phyloP scores from a whole-genome alignment of 345 rosid species.

The Citrus cavaleriei region DNA sequence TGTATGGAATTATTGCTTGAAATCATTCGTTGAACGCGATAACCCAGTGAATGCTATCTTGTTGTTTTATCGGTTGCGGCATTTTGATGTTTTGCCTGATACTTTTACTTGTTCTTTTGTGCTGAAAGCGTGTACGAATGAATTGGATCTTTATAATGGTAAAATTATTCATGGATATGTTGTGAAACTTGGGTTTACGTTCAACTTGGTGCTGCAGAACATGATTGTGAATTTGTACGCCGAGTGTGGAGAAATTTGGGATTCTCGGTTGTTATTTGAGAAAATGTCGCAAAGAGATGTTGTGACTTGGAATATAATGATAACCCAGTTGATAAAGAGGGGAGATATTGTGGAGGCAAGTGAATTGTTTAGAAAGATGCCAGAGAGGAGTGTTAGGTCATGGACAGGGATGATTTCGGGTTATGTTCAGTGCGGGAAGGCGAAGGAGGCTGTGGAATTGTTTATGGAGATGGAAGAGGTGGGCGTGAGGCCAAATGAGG shows the following conservation, averaged over 20 bases:
- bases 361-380: constrained; percentile 24
- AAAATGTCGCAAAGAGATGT: constrained; percentile 36
- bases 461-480: constrained; percentile 30
- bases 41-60: constrained; percentile 20
- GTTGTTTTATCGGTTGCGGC: constrained; percentile 24
- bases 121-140: constrained; percentile 25
- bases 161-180: constrained; percentile 28
- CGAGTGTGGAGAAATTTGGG: constrained; percentile 22
- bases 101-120: constrained; percentile 36
- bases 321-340: constrained; percentile 25
- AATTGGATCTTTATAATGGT: constrained; percentile 16
- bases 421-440: constrained; percentile 24
- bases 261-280: constrained; percentile 35
- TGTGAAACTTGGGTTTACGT: constrained; percentile 34
- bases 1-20: constrained; percentile 44
- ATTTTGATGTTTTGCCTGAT: constrained; percentile 23
- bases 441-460: constrained; percentile 28
- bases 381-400: constrained; percentile 33
- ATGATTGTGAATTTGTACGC: constrained; percentile 29
- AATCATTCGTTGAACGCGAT: constrained; percentile 27
- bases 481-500: constrained; percentile 28
- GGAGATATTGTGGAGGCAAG: constrained; percentile 23
- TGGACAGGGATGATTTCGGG: constrained; percentile 36
- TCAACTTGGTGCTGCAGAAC: constrained; percentile 30
- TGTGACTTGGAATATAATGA: constrained; percentile 33